A percentile compares a stretch with the other conserved stretches of the same genome.
These are phyloP conservation scores for Starmerella stigmatis DNA, from an alignment of 805 yeast genomes.

Conservation along the genomic window DNA sequence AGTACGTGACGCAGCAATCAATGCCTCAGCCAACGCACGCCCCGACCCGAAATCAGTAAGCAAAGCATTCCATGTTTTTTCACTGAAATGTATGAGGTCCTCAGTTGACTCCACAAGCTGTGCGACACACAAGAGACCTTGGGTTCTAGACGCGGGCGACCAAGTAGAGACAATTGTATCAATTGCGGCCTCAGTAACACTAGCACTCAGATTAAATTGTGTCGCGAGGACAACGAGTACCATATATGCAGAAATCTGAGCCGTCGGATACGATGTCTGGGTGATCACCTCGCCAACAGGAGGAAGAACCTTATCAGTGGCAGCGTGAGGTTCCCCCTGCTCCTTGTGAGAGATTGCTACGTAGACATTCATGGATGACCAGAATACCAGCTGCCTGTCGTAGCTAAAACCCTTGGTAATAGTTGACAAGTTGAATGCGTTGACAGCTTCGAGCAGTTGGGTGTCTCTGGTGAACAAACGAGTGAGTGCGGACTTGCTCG, in stretches of 20 bases:
- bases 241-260: conserved; percentile 76
- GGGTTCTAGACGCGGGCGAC: conserved; percentile 27
- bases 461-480: conserved; percentile 59
- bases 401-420: conserved; percentile 48
- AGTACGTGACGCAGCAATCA: conserved; percentile 21
- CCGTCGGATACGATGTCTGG: conserved; percentile 36
- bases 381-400: conserved; percentile 65
- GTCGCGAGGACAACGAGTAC: conserved; percentile 66
- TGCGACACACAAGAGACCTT: conserved; percentile 30
- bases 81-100: conserved; percentile 20
- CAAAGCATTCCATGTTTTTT: conserved; percentile 14
- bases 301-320: conserved; percentile 31
- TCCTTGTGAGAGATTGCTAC: conserved; percentile 54
- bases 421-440: conserved; percentile 42
- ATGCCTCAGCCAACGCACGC: conserved; percentile 18
- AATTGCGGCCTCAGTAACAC: conserved; percentile 50
- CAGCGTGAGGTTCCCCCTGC: conserved; percentile 27
- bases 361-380: conserved; percentile 60
- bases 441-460: conserved; percentile 56
- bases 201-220: conserved; percentile 50
- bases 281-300: conserved; percentile 28
- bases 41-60: conserved; percentile 21
- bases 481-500: conserved; percentile 58
- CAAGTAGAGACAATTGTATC: conserved; percentile 46
- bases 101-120: conserved; percentile 27